Evolutionary conservation across 805 yeast genomes (phyloP).

Genomic region (Pichia paraexigua): DNA sequence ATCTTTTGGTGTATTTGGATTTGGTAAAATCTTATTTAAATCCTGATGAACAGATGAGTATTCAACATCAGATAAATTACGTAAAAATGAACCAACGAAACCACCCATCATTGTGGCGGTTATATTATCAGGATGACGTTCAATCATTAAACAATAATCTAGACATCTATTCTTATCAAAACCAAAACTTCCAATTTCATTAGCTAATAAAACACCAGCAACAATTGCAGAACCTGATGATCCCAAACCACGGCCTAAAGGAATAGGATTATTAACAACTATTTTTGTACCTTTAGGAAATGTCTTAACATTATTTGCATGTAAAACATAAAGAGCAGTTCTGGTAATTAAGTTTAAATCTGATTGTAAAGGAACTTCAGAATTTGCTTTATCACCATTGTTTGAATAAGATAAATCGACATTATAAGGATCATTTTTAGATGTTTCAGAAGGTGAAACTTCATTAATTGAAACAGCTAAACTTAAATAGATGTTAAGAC

Average conservation of each 20-base stretch:
- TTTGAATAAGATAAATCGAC: constrained; percentile 60
- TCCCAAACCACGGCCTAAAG: constrained; percentile 94
- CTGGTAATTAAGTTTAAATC: constrained; percentile 83
- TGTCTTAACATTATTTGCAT: constrained; percentile 65
- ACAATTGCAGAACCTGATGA: constrained; percentile 98
- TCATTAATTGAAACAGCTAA: constrained; percentile 60
- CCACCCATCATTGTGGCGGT: constrained; percentile 99
- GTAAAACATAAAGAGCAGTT: constrained; percentile 84
- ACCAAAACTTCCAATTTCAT: constrained; percentile 68
- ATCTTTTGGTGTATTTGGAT: constrained; percentile 34
- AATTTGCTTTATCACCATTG: constrained; percentile 55
- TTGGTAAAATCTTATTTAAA: constrained; percentile 71
- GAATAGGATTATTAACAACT: constrained; percentile 83
- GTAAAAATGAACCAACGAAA: constrained; percentile 88
- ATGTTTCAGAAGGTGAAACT: constrained; percentile 31
- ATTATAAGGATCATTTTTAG: constrained; percentile 56
- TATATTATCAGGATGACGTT: constrained; percentile 96
- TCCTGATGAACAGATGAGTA: constrained; percentile 74
- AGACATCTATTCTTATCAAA: constrained; percentile 75
- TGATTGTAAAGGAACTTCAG: constrained; percentile 63
- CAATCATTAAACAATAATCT: constrained; percentile 94
- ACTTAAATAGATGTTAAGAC: constrained; percentile 66
- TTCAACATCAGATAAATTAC: constrained; percentile 70
- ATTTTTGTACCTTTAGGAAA: constrained; percentile 83
- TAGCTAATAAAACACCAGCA: constrained; percentile 89